Evolutionary conservation across 1,284 basidiomycete genomes (phyloP).

Genomic region (Caloboletus firmus): DNA sequence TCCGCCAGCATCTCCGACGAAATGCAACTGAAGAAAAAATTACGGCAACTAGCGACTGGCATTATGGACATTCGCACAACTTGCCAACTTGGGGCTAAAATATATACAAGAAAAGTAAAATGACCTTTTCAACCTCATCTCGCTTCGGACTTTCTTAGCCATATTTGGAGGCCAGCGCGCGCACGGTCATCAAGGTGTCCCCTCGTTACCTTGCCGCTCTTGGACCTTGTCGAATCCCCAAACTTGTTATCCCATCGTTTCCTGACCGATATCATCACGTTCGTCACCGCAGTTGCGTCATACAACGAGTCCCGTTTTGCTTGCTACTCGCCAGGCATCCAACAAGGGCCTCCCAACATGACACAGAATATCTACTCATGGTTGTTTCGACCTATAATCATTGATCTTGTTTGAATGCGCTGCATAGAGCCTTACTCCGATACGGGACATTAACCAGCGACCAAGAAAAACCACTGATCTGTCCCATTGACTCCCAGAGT

Average conservation of each 20-base stretch:
- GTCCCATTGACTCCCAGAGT: constrained; percentile 47
- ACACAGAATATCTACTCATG: constrained; percentile 39
- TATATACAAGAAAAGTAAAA: no score
- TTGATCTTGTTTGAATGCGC: no score
- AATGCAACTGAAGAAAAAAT: no score
- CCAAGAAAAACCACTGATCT: no score
- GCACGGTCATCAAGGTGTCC: constrained; percentile 30
- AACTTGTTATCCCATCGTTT: constrained; percentile 32
- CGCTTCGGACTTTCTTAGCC: constrained; percentile 32
- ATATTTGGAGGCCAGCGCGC: constrained; percentile 20
- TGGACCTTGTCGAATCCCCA: constrained; percentile 7
- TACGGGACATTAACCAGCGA: no score
- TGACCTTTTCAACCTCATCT: no score
- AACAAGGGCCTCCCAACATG: constrained; percentile 41
- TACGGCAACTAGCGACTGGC: no score
- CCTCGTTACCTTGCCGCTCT: not conserved
- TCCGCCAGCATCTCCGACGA: no score
- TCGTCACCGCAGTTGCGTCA: constrained; percentile 27
- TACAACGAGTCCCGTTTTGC: constrained; percentile 31
- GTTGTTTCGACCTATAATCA: constrained; percentile 48
- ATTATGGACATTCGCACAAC: no score
- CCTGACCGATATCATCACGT: constrained; percentile 37
- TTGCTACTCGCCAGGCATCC: constrained; percentile 35
- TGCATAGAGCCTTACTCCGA: no score
- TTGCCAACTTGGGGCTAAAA: no score